Evolutionary conservation across 2,329 filamentous ascomycete species (phyloP).

Genomic region (Zarea fungicola): DNA sequence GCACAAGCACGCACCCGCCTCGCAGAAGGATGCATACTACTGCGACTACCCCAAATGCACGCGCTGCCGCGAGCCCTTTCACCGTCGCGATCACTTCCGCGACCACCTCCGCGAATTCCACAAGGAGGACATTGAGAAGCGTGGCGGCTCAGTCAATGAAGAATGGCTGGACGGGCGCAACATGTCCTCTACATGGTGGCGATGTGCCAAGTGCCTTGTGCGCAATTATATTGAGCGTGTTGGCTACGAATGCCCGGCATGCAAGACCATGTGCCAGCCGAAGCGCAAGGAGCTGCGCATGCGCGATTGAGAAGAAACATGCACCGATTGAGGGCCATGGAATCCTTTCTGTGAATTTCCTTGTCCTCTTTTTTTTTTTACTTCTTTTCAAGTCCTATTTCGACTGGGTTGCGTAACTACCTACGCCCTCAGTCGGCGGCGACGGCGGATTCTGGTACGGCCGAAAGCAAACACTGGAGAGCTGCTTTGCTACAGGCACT

Average conservation of each 20-base stretch:
- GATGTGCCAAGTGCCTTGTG: constrained; percentile 47
- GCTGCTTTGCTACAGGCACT: too few species aligned
- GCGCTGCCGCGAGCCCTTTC: constrained; percentile 42
- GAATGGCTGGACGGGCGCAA: constrained; percentile 37
- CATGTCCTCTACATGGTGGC: constrained; percentile 43
- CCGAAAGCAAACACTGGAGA: too few species aligned
- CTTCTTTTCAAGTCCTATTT: neutral
- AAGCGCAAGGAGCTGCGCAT: constrained; percentile 34
- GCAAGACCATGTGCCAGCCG: constrained; percentile 42
- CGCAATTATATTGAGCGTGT: constrained; percentile 36
- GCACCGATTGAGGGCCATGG: neutral
- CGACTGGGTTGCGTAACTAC: neutral
- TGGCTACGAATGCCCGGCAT: constrained; percentile 42
- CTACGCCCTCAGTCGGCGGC: constrained; percentile 8
- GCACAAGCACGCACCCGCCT: constrained; percentile 40
- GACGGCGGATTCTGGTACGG: neutral
- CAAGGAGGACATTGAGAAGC: constrained; percentile 48
- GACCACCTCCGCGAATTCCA: constrained; percentile 53
- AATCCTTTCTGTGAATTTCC: neutral
- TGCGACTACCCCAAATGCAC: constrained; percentile 50
- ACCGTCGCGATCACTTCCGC: constrained; percentile 51
- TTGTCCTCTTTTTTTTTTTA: constrained; percentile 1
- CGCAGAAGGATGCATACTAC: constrained; percentile 36
- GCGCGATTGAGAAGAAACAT: constrained; percentile 15
- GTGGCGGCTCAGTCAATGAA: constrained; percentile 30